A percentile compares a stretch with the other conserved stretches of the same genome.
phyloP scores from a whole-genome alignment of 73 alveolate genomes.

The Uronychia binucleata region DNA sequence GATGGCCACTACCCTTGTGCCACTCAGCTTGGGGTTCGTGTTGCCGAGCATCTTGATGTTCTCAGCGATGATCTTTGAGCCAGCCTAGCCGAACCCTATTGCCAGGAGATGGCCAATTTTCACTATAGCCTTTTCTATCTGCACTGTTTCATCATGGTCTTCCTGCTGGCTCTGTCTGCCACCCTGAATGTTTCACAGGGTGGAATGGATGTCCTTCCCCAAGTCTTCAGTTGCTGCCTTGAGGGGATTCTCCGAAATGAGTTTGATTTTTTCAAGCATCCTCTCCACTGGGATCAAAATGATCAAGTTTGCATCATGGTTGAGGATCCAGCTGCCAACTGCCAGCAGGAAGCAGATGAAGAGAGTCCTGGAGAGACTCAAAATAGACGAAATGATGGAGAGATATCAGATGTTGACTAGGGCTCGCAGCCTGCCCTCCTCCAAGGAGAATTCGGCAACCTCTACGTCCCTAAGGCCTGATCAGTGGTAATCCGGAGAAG shows the following conservation, averaged over 20 bases:
- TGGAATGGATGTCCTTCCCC: slow-evolving; percentile 27
- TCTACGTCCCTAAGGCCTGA: not conserved
- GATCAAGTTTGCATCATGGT: slow-evolving; percentile 52
- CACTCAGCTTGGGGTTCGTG: slow-evolving; percentile 75
- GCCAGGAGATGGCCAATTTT: slow-evolving; percentile 82
- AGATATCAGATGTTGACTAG: not conserved
- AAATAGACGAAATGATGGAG: not conserved
- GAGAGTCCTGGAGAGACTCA: slow-evolving; percentile 38
- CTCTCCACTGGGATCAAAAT: slow-evolving; percentile 64
- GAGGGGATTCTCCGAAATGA: slow-evolving; percentile 53
- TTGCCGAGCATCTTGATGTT: slow-evolving; percentile 68
- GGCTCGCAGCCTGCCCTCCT: not conserved
- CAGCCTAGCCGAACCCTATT: slow-evolving; percentile 77
- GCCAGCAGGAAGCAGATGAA: slow-evolving; percentile 54
- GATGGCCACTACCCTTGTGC: slow-evolving; percentile 67
- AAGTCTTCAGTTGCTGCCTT: slow-evolving; percentile 59
- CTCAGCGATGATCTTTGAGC: slow-evolving; percentile 73
- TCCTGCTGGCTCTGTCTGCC: not conserved
- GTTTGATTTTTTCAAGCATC: slow-evolving; percentile 59
- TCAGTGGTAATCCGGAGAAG: not conserved
- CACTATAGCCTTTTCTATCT: slow-evolving; percentile 76
- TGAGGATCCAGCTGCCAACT: slow-evolving; percentile 36
- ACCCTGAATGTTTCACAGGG: not conserved
- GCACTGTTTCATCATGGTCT: slow-evolving; percentile 63
- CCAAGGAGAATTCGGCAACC: not conserved